These are phyloP conservation scores for Blakeslea trispora DNA, from an alignment of 371 early-diverging fungal genomes.

Conservation along the genomic window DNA sequence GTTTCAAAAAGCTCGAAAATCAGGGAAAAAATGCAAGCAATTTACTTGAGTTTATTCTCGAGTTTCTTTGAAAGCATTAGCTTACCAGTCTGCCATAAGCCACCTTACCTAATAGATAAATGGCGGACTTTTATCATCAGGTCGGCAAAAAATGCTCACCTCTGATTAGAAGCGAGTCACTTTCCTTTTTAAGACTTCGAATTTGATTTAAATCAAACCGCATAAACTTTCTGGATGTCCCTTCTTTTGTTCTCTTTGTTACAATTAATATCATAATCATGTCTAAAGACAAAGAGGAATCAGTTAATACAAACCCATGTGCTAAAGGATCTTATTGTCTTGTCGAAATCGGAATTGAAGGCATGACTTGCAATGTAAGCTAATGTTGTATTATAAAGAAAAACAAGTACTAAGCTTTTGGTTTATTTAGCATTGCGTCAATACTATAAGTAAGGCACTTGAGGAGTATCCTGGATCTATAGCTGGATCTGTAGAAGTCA, in stretches of 20 bases:
- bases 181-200: conserved; percentile 14
- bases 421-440: conserved; percentile 65
- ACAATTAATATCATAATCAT: not conserved
- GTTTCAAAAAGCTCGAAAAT: no score
- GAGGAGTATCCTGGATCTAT: conserved; percentile 19
- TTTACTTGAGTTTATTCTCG: no score
- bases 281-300: conserved; percentile 8
- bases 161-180: conserved; percentile 3
- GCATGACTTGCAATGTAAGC: conserved; percentile 42
- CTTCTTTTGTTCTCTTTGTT: not conserved
- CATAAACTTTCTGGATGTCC: conserved; percentile 8
- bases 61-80: no score
- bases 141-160: conserved; percentile 23
- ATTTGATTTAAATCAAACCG: not conserved
- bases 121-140: not conserved
- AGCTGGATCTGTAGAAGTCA: conserved; percentile 25
- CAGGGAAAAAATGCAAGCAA: no score
- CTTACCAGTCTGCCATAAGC: no score
- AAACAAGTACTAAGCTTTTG: not conserved
- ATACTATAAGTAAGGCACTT: conserved; percentile 55
- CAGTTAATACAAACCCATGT: no score
- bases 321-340: conserved; percentile 6
- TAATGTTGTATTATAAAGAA: not conserved
- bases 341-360: conserved; percentile 21
- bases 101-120: not conserved